Evolutionary conservation across 768 basidiomycete genomes (phyloP), one percentile per base, ranked within the genome.

Genomic region (Xerocomellus amylosporus): DNA sequence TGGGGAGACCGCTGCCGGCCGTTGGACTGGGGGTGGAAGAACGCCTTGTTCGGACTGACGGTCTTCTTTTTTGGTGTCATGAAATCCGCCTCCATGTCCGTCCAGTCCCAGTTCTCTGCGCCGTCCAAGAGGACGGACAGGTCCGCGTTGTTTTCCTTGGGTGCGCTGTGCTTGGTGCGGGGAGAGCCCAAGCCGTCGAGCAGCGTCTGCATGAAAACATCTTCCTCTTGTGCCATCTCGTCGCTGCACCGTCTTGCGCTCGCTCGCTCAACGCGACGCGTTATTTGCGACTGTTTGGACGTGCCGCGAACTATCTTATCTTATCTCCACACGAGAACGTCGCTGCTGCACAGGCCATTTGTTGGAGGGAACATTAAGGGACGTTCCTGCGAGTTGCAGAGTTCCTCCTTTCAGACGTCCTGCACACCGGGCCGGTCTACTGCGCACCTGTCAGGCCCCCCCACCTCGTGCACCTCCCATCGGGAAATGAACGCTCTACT

Each of bases 31-130:
- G 5, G 2, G 22, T 20, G 34, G 2, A 12, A 26, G 4, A 10
- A 42, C 31, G 54, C 60, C 49, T 65, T 64, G 37, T 46, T 66
- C 60, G 59, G 62, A 45, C 71, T 72, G 12, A 60, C 58, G 3
- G 64, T 65, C 31, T 74, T 73, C 52, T 81, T 85, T 53, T 74
- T 77, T 4, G 84, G 83, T 2, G 78, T 79, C 40, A 80, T 55
- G 30, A 77, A 75, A 55, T 82, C 80, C 0, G 72, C 66, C 46
- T 76, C 73, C 75, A 79, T 79, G 55, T 83, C 81, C 31, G 79
- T 74, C 80, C 85, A 83, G 58, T 90, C 85, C 84, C 87, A 87
- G 36, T 78, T 74, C 61, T 86, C 87, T 1, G 82, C 83, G 0
- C 86, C 88, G 28, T 85, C 80, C n/a, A 86, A 63, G 14, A 88